Evolutionary conservation across 2,329 filamentous ascomycete species (phyloP).

Genomic region (Incumbomyces lentus): DNA sequence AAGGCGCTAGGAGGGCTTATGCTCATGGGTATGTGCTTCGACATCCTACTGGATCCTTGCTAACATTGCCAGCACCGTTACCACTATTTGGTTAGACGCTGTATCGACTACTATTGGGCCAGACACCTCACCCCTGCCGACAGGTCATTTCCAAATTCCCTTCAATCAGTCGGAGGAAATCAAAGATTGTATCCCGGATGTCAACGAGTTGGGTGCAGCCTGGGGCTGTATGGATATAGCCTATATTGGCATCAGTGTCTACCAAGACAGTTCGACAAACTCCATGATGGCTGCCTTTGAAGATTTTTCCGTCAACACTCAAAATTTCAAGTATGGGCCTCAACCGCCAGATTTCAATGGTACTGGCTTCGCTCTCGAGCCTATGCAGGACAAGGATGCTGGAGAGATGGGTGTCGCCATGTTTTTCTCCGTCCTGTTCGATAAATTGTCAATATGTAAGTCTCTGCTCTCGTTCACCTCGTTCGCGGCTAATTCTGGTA

Average conservation of each 20-base stretch:
- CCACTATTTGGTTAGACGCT: slow-evolving; percentile 40
- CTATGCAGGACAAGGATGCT: slow-evolving; percentile 49
- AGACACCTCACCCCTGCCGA: slow-evolving; percentile 31
- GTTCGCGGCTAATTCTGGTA: slow-evolving; percentile 1
- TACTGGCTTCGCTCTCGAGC: slow-evolving; percentile 37
- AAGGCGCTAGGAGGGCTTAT: slow-evolving; percentile 20
- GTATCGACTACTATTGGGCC: slow-evolving; percentile 39
- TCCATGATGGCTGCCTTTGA: slow-evolving; percentile 28
- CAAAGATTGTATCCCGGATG: slow-evolving; percentile 39
- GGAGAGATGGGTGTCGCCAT: slow-evolving; percentile 49
- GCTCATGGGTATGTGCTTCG: slow-evolving; percentile 17
- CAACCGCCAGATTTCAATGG: slow-evolving; percentile 44
- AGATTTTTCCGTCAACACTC: slow-evolving; percentile 27
- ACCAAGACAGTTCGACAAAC: slow-evolving; percentile 21
- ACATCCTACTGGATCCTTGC: slow-evolving; percentile 1
- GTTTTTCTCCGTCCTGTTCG: slow-evolving; percentile 52
- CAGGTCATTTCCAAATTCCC: slow-evolving; percentile 41
- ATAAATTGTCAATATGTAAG: slow-evolving; percentile 50
- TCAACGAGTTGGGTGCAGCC: slow-evolving; percentile 21
- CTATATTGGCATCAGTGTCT: slow-evolving; percentile 26
- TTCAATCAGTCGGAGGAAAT: slow-evolving; percentile 36
- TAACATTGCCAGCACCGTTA: slow-evolving; percentile 25
- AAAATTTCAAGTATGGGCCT: slow-evolving; percentile 48
- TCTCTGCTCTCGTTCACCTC: not conserved
- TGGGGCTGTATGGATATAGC: slow-evolving; percentile 40